Conservation (phyloP, 352 stramenopile genomes). For the Globisporangium emineosum region DNA sequence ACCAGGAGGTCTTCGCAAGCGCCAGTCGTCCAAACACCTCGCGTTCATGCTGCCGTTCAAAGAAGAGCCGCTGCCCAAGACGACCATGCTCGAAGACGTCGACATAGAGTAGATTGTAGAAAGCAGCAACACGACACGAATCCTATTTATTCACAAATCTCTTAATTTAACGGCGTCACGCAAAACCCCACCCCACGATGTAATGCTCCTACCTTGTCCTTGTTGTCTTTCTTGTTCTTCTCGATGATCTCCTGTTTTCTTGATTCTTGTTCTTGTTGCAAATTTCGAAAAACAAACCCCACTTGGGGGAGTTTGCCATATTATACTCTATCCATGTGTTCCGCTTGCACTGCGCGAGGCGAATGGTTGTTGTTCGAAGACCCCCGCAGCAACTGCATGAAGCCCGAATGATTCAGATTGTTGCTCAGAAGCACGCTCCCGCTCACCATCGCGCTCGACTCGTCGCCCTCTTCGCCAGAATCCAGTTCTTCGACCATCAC, state of each 20-base stretch:
- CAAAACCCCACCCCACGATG: slow-evolving; percentile 1
- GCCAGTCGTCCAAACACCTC: slow-evolving; percentile 8
- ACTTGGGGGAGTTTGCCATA: slow-evolving; percentile 1
- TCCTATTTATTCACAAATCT: slow-evolving; percentile 19
- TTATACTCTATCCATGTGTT: slow-evolving; percentile 76
- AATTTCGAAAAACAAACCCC: background rate
- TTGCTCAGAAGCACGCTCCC: slow-evolving; percentile 47
- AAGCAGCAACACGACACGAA: slow-evolving; percentile 1
- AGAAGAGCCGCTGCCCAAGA: background rate
- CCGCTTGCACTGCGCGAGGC: slow-evolving; percentile 33
- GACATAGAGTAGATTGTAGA: background rate
- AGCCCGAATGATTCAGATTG: slow-evolving; percentile 57
- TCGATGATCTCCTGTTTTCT: slow-evolving; percentile 1
- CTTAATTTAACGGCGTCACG: slow-evolving; percentile 17
- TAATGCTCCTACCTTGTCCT: background rate
- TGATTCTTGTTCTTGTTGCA: slow-evolving; percentile 1
- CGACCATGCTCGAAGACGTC: slow-evolving; percentile 5
- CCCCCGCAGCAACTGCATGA: slow-evolving; percentile 52
- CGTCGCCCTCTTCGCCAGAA: slow-evolving; percentile 23
- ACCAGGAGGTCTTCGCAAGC: background rate
- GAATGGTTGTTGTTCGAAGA: slow-evolving; percentile 30
- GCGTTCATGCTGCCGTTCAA: slow-evolving; percentile 13
- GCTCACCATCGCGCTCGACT: slow-evolving; percentile 36
- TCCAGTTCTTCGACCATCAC: slow-evolving; percentile 68
- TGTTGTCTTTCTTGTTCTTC: background rate